Percentiles rank a stretch among this genome's conserved stretches.
These are phyloP conservation scores for Eimeria falciformis DNA, from an alignment of 169 alveolate species.

Conservation along the genomic window DNA sequence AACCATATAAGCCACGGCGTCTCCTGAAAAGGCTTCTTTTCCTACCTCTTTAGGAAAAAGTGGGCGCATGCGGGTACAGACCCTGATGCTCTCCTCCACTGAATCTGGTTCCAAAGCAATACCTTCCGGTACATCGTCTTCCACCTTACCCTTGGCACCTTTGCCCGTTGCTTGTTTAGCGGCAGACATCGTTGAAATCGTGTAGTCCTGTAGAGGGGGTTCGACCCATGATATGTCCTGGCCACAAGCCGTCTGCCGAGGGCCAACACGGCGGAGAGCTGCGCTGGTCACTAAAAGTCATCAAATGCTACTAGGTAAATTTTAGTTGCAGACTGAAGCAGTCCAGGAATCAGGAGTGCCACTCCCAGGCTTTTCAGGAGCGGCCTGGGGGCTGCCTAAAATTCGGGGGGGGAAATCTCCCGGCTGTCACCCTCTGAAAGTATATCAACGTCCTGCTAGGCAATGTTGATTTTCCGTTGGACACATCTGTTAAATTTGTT, in stretches of 20 bases:
- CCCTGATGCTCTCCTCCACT: conserved; percentile 85
- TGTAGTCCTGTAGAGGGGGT: background rate
- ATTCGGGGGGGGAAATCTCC: background rate
- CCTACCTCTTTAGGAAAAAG: conserved; percentile 86
- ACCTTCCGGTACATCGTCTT: conserved; percentile 27
- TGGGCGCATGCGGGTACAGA: conserved; percentile 87
- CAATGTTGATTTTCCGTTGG: background rate
- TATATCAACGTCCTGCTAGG: too few species aligned
- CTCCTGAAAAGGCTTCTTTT: too few species aligned
- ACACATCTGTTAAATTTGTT: background rate
- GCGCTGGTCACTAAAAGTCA: background rate
- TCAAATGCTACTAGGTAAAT: background rate
- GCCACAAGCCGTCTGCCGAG: background rate
- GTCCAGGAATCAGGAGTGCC: background rate
- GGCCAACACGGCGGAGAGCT: too few species aligned
- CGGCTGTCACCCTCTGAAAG: background rate
- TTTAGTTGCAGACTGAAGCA: background rate
- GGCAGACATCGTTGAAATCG: conserved; percentile 28
- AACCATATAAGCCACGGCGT: too few species aligned
- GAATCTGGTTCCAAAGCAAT: conserved; percentile 79
- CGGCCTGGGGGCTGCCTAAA: background rate
- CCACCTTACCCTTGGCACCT: conserved; percentile 45
- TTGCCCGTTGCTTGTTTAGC: conserved; percentile 60
- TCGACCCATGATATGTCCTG: background rate
- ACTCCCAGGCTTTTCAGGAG: background rate